These are phyloP conservation scores for Rhamnella rubrinervis DNA, from an alignment of 331 rosid genomes.

Conservation along the genomic window DNA sequence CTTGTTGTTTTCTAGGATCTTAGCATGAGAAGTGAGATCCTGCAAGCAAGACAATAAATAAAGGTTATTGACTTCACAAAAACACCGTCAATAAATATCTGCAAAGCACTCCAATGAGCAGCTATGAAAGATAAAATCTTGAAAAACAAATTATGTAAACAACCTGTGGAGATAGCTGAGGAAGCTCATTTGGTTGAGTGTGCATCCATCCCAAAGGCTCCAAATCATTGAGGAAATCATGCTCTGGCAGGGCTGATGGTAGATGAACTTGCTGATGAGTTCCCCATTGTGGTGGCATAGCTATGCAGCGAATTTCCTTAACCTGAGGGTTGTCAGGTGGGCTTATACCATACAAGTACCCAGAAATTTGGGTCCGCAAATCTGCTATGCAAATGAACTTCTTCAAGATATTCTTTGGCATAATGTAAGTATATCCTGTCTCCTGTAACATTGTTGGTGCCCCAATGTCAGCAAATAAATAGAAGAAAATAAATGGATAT, in stretches of 20 bases:
- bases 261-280: conserved; percentile 96
- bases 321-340: conserved; percentile 99
- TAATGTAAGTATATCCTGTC: conserved; percentile 94
- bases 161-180: conserved; percentile 99
- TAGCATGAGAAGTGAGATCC: conserved; percentile 94
- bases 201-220: conserved; percentile 99
- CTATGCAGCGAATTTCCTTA: conserved; percentile 95
- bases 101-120: not conserved
- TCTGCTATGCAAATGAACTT: conserved; percentile 94
- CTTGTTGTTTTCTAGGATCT: conserved; percentile 83
- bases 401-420: conserved; percentile 96
- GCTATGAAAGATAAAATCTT: not conserved
- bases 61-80: conserved; percentile 2
- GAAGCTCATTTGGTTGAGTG: conserved; percentile 98
- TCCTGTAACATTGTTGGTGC: conserved; percentile 55
- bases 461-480: conserved; percentile 19
- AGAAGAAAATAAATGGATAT: not conserved
- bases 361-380: conserved; percentile 91
- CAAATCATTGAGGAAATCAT: conserved; percentile 91
- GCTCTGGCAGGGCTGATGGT: conserved; percentile 91
- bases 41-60: conserved; percentile 34
- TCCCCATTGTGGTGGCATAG: conserved; percentile 95
- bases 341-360: conserved; percentile 92
- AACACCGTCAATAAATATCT: not conserved
- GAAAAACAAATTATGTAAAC: conserved; percentile 5